Evolutionary conservation across 768 basidiomycete genomes (phyloP).

Genomic region (Russula earlei): DNA sequence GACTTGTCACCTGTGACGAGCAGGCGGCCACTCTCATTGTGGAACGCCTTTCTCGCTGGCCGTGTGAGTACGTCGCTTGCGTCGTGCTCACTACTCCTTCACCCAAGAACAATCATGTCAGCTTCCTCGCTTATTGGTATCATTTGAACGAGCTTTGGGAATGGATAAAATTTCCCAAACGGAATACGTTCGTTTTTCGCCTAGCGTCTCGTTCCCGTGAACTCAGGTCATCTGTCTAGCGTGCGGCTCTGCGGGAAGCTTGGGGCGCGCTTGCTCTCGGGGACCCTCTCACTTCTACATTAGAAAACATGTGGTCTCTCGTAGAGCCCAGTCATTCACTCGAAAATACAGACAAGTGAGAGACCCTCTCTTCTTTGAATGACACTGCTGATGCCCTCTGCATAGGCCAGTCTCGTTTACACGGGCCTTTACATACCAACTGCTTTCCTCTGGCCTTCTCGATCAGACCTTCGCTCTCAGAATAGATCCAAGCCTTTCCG

Average conservation of each 20-base stretch:
- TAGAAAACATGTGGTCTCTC: slow-evolving; percentile 16
- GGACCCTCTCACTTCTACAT: slow-evolving; percentile 4
- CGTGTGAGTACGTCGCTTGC: slow-evolving; percentile 39
- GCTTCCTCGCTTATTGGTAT: slow-evolving; percentile 51
- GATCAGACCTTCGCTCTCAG: slow-evolving; percentile 42
- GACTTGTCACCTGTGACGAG: slow-evolving; percentile 28
- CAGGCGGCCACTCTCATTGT: slow-evolving; percentile 35
- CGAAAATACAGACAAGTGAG: slow-evolving; percentile 15
- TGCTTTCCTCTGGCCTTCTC: slow-evolving; percentile 45
- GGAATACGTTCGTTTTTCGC: slow-evolving; percentile 45
- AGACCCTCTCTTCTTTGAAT: not conserved
- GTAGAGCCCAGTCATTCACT: not conserved
- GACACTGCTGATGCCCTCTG: not conserved
- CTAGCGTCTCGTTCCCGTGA: not conserved
- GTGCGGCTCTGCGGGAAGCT: slow-evolving; percentile 16
- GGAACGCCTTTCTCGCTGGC: slow-evolving; percentile 65
- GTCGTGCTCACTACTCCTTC: not conserved
- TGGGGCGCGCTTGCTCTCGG: slow-evolving; percentile 13
- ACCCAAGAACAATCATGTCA: slow-evolving; percentile 23
- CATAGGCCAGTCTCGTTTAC: slow-evolving; percentile 18
- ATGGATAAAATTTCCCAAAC: slow-evolving; percentile 39
- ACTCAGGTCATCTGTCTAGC: slow-evolving; percentile 6
- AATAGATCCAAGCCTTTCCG: slow-evolving; percentile 42
- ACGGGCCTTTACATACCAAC: slow-evolving; percentile 47
- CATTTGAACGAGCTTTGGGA: slow-evolving; percentile 47